Evolutionary conservation across 345 rosid species (phyloP).

Genomic region (Gossypium arboreum): DNA sequence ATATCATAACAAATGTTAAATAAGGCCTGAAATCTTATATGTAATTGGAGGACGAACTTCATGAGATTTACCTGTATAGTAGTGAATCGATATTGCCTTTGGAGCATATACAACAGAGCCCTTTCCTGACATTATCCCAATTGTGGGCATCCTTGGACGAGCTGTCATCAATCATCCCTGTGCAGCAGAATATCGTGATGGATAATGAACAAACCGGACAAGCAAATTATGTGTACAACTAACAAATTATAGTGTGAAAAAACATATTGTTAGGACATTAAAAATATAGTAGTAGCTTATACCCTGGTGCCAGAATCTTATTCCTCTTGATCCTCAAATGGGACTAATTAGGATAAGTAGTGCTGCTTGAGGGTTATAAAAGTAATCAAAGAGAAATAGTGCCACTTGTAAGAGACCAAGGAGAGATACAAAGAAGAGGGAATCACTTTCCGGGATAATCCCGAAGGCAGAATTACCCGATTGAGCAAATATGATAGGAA

Average conservation of each 20-base stretch:
- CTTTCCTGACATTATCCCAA: constrained; percentile 81
- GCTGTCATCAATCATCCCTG: constrained; percentile 44
- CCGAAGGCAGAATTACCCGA: background rate
- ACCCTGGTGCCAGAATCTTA: background rate
- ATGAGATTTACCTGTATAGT: constrained; percentile 63
- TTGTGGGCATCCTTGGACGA: constrained; percentile 42
- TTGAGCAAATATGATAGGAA: background rate
- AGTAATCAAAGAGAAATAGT: background rate
- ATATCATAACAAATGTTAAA: background rate
- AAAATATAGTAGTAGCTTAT: background rate
- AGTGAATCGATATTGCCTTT: constrained; percentile 68
- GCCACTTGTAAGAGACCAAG: background rate
- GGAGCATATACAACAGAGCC: constrained; percentile 74
- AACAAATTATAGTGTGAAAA: background rate
- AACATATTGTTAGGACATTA: background rate
- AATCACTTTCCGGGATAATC: background rate
- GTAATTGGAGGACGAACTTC: background rate
- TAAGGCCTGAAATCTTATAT: background rate
- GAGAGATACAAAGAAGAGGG: background rate
- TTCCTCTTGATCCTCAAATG: background rate
- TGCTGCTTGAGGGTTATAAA: background rate
- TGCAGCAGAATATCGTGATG: constrained; percentile 23
- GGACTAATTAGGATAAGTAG: background rate
- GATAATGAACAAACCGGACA: constrained; percentile 6
- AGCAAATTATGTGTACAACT: background rate